These are phyloP conservation scores for Volvariella volvacea DNA, from an alignment of 1,284 basidiomycete species.

Conservation along the genomic window DNA sequence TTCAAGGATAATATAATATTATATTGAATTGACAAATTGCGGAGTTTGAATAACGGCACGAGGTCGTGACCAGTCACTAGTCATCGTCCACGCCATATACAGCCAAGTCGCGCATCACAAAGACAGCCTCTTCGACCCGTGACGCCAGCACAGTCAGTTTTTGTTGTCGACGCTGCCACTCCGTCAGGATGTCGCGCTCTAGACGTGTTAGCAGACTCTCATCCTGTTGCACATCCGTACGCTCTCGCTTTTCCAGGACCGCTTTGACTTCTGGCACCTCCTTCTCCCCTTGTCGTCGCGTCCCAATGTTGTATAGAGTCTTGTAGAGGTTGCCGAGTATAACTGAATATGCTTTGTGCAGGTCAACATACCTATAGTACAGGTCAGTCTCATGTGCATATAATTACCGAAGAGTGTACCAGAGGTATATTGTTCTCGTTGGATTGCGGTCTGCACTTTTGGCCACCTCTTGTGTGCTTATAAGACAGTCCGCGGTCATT, in stretches of 20 bases:
- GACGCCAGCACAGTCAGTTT: conserved; percentile 71
- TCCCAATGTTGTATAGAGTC: conserved; percentile 77
- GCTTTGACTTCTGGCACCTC: conserved; percentile 59
- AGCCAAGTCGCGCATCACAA: conserved; percentile 74
- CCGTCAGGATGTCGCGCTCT: conserved; percentile 61
- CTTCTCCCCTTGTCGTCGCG: conserved; percentile 65
- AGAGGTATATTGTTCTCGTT: conserved; percentile 81
- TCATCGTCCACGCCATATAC: conserved; percentile 31
- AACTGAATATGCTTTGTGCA: conserved; percentile 72
- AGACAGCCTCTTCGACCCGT: conserved; percentile 80
- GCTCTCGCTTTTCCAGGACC: conserved; percentile 72
- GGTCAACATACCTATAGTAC: conserved; percentile 69
- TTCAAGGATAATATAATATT: background rate
- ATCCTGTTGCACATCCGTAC: conserved; percentile 76
- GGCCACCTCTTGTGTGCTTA: conserved; percentile 88
- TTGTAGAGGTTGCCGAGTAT: conserved; percentile 80
- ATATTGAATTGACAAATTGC: conserved; percentile 7
- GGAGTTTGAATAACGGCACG: conserved; percentile 19
- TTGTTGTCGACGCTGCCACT: conserved; percentile 64
- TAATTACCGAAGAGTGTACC: conserved; percentile 37
- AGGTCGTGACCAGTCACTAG: conserved; percentile 13
- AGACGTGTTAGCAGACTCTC: conserved; percentile 60
- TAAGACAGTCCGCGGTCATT: conserved; percentile 73
- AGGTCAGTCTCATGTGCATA: background rate
- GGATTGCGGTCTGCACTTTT: conserved; percentile 84